Percentiles rank a stretch among this genome's conserved stretches.
These are phyloP conservation scores for Drechmeria coniospora DNA, from an alignment of 2,329 filamentous ascomycete species.

Conservation along the genomic window DNA sequence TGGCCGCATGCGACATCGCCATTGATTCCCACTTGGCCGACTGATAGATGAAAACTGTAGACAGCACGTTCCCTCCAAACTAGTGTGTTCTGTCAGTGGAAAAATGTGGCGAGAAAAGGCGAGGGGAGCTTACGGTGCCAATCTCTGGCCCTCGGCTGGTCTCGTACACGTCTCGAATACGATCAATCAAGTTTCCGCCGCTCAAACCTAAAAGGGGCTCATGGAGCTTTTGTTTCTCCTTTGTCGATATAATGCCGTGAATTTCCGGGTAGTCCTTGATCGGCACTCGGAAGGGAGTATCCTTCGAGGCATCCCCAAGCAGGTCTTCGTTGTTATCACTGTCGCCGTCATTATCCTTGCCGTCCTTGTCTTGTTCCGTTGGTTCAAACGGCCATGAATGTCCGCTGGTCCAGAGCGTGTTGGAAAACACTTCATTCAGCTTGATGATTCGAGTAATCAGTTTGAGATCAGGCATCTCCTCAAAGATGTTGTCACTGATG, in stretches of 20 bases:
- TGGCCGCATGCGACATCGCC: constrained; percentile 31
- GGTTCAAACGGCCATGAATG: too few relatives aligned
- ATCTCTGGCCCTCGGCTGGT: constrained; percentile 5
- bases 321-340: too few relatives aligned
- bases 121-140: background rate
- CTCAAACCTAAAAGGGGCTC: too few relatives aligned
- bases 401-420: constrained; percentile 11
- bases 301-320: too few relatives aligned
- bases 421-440: constrained; percentile 21
- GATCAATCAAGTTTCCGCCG: constrained; percentile 6
- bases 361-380: too few relatives aligned
- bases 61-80: constrained; percentile 25
- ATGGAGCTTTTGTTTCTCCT: background rate
- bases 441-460: constrained; percentile 23
- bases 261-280: constrained; percentile 3
- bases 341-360: too few relatives aligned
- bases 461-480: constrained; percentile 9
- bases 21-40: constrained; percentile 36
- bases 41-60: constrained; percentile 34
- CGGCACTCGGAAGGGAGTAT: background rate
- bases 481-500: constrained; percentile 14
- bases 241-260: constrained; percentile 1
- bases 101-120: too few relatives aligned
- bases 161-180: constrained; percentile 8
- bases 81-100: constrained; percentile 2